These are phyloP conservation scores for Diplodia seriata DNA, from an alignment of 2,329 filamentous ascomycete species.

Conservation along the genomic window DNA sequence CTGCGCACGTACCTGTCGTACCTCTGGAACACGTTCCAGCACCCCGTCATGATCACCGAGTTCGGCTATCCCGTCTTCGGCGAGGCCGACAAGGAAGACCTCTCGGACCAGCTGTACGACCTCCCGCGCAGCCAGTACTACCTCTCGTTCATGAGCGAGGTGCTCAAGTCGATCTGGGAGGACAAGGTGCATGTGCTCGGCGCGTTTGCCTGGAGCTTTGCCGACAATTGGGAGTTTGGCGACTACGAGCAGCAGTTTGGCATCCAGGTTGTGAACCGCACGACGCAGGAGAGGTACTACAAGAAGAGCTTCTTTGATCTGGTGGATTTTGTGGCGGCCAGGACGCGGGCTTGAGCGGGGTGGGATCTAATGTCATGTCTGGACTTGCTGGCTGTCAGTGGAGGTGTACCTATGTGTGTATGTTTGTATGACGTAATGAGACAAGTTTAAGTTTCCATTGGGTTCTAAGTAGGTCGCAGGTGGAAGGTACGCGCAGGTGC, in stretches of 20 bases:
- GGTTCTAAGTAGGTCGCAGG: background rate
- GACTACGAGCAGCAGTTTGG: slow-evolving; percentile 59
- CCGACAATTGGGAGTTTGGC: slow-evolving; percentile 57
- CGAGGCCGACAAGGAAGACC: slow-evolving; percentile 42
- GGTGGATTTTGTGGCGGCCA: slow-evolving; percentile 58
- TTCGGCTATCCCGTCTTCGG: slow-evolving; percentile 49
- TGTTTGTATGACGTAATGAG: background rate
- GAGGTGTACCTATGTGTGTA: background rate
- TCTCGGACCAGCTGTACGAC: slow-evolving; percentile 43
- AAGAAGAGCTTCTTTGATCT: slow-evolving; percentile 52
- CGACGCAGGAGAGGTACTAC: slow-evolving; percentile 46
- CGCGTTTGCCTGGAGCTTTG: slow-evolving; percentile 47
- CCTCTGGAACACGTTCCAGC: slow-evolving; percentile 65
- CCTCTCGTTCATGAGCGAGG: slow-evolving; percentile 43
- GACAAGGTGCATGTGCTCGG: slow-evolving; percentile 53
- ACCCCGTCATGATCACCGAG: slow-evolving; percentile 49
- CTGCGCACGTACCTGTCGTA: slow-evolving; percentile 64
- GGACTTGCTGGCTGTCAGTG: background rate
- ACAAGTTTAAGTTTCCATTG: background rate
- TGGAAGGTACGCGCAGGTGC: too few species aligned
- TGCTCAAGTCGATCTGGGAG: slow-evolving; percentile 46
- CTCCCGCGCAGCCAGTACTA: slow-evolving; percentile 44
- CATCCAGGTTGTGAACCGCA: slow-evolving; percentile 57
- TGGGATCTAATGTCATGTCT: background rate
- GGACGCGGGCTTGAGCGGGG: slow-evolving; percentile 20